Evolutionary conservation across 257 asterid genomes (phyloP), one percentile per base, ranked within the genome.

Genomic region (Ajuga chamaepitys): DNA sequence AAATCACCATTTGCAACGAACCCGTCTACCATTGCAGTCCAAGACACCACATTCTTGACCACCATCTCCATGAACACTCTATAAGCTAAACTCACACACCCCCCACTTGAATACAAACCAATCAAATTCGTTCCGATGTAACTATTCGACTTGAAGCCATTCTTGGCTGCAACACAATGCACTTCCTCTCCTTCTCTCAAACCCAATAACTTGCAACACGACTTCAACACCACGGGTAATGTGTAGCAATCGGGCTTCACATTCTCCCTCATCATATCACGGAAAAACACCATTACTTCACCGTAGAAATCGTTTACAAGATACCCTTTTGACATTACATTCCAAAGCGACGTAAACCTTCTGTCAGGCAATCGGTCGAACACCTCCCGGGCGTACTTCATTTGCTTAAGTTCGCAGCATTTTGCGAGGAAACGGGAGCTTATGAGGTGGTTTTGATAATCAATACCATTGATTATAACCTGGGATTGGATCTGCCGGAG

Each of bases 11-110:
- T 78, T 5, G 64, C 75, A 21, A 82, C 74, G 54, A 80, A 89
- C 10, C 88, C 95, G 22, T 73, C 79, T 25, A 93, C 79, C 95
- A 89, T 87, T 8, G 89, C 77, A 37, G 97, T 92, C 97, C 97
- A 92, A 17, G 88, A 72, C 50, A 92, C 95, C 46, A 92, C 97
- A 78, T 87, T 90, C 68, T 82, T 85, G 47, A 82, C 66, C 17
- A 74, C 82, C 98, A 93, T 82, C 73, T 89, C 95, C 12, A 60
- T 71, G 50, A 93, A 89, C 68, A 82, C 97, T 72, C 76, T 68
- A 63, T 78, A 75, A 24, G 94, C 94, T 37, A 68, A 69, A 17
- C 61, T 75, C 68, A 82, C 78, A 18, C 26, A 48, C 7, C 80
- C 78, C 41, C 18, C 74, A 4, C 77, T 70, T 0, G 95, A 81